These are phyloP conservation scores for Salvia miltiorrhiza DNA, from an alignment of 257 asterid species.

Conservation along the genomic window DNA sequence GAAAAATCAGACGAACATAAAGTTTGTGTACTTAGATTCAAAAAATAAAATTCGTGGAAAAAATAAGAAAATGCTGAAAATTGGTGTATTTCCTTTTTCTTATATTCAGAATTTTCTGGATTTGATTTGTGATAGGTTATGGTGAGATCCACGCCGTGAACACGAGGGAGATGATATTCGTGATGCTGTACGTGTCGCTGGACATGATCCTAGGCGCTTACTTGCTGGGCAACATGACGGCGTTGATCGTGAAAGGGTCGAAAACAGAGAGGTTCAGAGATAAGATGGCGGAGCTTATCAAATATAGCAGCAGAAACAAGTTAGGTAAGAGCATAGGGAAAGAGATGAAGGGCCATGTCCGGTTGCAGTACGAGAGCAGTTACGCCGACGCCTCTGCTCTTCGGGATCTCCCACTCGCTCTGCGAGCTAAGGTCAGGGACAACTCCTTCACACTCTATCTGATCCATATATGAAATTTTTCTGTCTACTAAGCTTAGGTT, in stretches of 20 bases:
- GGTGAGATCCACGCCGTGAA: conserved; percentile 80
- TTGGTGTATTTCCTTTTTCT: too few relatives aligned
- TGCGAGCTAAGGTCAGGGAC: conserved; percentile 37
- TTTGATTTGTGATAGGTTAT: conserved; percentile 28
- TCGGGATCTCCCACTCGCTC: conserved; percentile 58
- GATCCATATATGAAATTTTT: too few relatives aligned
- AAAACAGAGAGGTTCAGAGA: conserved; percentile 68
- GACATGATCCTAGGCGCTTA: conserved; percentile 86
- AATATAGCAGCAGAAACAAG: conserved; percentile 53
- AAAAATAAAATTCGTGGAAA: too few relatives aligned
- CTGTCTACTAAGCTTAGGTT: background rate
- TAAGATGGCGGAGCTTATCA: conserved; percentile 57
- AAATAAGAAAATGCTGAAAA: too few relatives aligned
- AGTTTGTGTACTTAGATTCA: too few relatives aligned
- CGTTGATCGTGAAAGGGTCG: conserved; percentile 75
- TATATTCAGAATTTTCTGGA: too few relatives aligned
- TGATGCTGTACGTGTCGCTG: conserved; percentile 64
- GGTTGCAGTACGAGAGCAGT: conserved; percentile 57
- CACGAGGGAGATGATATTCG: conserved; percentile 69
- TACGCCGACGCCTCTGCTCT: conserved; percentile 45
- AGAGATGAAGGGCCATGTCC: conserved; percentile 58
- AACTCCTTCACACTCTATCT: too few relatives aligned
- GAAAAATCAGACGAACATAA: too few relatives aligned
- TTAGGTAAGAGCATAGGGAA: conserved; percentile 49
- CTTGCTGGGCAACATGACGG: conserved; percentile 79